Conservation (phyloP, 2,329 filamentous ascomycete species). For the Epichloe festucae region DNA sequence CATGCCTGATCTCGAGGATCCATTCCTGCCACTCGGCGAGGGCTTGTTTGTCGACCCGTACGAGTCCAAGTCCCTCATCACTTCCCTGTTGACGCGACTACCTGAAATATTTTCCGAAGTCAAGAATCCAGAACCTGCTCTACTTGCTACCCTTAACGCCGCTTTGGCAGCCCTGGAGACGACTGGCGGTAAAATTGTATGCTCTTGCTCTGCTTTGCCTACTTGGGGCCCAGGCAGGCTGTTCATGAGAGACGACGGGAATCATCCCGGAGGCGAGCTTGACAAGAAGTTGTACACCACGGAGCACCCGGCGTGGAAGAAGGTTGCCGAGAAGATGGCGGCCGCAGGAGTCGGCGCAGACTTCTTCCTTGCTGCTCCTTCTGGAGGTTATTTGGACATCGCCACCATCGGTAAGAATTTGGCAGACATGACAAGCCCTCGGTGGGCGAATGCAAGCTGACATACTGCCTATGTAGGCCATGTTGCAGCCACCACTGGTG, state of each 20-base stretch:
- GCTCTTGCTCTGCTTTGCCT: conserved; percentile 74
- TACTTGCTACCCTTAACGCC: conserved; percentile 74
- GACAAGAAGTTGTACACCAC: conserved; percentile 88
- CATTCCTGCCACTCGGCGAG: conserved; percentile 83
- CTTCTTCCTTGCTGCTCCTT: conserved; percentile 86
- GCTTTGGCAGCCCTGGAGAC: conserved; percentile 70
- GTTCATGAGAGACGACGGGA: conserved; percentile 77
- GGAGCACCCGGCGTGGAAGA: conserved; percentile 79
- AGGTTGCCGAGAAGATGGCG: conserved; percentile 76
- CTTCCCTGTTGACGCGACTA: conserved; percentile 69
- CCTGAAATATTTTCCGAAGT: conserved; percentile 77
- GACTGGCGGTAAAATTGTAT: conserved; percentile 87
- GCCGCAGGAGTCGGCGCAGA: conserved; percentile 78
- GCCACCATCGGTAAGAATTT: conserved; percentile 63
- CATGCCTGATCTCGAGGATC: conserved; percentile 94
- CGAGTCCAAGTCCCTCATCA: conserved; percentile 78
- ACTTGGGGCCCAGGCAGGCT: conserved; percentile 84
- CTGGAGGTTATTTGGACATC: conserved; percentile 83
- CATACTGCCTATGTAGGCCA: conserved; percentile 41
- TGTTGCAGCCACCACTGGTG: conserved; percentile 77
- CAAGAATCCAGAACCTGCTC: conserved; percentile 81
- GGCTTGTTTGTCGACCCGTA: conserved; percentile 91
- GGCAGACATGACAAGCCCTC: no score
- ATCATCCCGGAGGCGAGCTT: conserved; percentile 71
- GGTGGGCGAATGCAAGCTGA: not conserved